These are phyloP conservation scores for Apiotrichum mycotoxinovorans DNA, from an alignment of 1,284 basidiomycete genomes.

Conservation along the genomic window DNA sequence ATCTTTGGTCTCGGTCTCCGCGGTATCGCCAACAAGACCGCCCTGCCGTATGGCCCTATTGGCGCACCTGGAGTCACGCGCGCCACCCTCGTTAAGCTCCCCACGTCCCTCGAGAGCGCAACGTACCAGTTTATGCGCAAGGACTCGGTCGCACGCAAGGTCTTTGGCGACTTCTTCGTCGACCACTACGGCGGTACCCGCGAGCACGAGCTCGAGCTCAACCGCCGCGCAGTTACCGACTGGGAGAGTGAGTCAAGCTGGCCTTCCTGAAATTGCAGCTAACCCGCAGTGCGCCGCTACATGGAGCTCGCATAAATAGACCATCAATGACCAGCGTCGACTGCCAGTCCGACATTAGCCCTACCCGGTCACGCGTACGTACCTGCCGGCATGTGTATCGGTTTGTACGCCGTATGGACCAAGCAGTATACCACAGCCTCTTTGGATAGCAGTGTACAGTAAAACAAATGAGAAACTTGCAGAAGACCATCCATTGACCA, in stretches of 20 bases:
- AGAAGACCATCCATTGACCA: too few species aligned
- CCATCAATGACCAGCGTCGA: not conserved
- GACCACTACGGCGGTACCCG: constrained; percentile 91
- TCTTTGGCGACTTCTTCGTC: constrained; percentile 84
- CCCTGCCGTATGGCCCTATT: constrained; percentile 69
- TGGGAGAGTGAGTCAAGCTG: constrained; percentile 76
- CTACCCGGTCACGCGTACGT: too few species aligned
- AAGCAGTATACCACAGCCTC: too few species aligned
- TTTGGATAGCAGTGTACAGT: too few species aligned
- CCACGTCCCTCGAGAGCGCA: constrained; percentile 72
- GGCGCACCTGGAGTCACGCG: constrained; percentile 43
- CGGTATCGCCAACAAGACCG: constrained; percentile 74
- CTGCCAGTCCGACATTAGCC: too few species aligned
- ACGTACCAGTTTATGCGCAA: constrained; percentile 72
- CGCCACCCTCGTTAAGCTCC: constrained; percentile 62
- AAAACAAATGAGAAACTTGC: too few species aligned
- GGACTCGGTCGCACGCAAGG: constrained; percentile 75
- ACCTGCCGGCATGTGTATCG: too few species aligned
- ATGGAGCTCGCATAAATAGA: constrained; percentile 64
- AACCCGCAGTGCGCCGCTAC: constrained; percentile 69
- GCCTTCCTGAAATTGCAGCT: not conserved
- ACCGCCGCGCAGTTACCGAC: constrained; percentile 84
- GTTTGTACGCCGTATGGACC: too few species aligned
- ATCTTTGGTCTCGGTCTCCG: constrained; percentile 81
- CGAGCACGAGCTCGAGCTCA: constrained; percentile 77